Evolutionary conservation across 148 eudicot genomes (phyloP), one percentile per base, ranked within the genome.

Genomic region (Arbutus unedo): DNA sequence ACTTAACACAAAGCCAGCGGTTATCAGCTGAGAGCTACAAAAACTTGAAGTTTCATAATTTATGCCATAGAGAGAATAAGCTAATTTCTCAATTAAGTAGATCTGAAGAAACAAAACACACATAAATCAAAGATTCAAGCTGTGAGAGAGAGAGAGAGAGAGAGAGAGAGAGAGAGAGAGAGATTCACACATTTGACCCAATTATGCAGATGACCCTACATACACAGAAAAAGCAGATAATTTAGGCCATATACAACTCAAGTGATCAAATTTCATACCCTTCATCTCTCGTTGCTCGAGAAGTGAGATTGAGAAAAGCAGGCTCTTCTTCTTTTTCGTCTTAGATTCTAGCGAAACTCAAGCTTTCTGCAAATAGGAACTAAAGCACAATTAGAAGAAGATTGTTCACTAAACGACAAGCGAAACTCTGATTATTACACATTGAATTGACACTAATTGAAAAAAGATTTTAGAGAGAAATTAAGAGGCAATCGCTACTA

Each of bases 221-320:
- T 41, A 68, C 16, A 68, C 19, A 7, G 1, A 68, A 45, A 68
- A 38, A 68, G 74, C 3, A 68, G 74, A 68, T 68, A 41, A 14
- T 11, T 68, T 4, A 14, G n/a, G 74, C 47, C 74, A 68, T 31
- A 31, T 14, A 31, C 73, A 10, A 16, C 73, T 67, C 44, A 67
- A 67, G 18, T 67, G 73, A 38, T 67, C 18, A 38, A 67, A 25
- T 67, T 4, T 19, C 8, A 3, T 64, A 64, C 98, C 98, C 87
- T 88, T 92, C 93, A 78, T 97, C 97, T 88, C 97, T 91, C 50
- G 96, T 93, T 53, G 91, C 90, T 78, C 98, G 90, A 82, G 95
- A 88, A 77, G 90, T 54, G 16, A 94, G 98, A 80, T 92, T 92
- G 41, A 95, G 95, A 83, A 92, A 88, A 48, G 31, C 75, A 2